These are phyloP conservation scores for Bremia lactucae DNA, from an alignment of 352 stramenopile species.

Conservation along the genomic window DNA sequence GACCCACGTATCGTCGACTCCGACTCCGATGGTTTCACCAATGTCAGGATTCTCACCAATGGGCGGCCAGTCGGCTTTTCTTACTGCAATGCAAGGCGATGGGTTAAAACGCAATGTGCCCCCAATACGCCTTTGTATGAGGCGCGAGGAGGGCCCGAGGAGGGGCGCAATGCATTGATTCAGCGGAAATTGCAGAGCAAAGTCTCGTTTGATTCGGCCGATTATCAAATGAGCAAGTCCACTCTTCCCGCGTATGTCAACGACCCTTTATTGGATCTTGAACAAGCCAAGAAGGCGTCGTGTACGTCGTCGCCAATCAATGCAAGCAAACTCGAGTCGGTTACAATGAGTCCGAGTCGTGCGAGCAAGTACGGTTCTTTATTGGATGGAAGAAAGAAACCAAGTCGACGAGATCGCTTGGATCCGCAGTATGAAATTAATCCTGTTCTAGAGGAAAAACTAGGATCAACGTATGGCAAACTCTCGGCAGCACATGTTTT, in stretches of 20 bases:
- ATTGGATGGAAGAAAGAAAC: constrained; percentile 20
- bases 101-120: constrained; percentile 11
- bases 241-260: too few species aligned
- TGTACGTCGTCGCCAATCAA: constrained; percentile 19
- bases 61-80: constrained; percentile 32
- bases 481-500: constrained; percentile 60
- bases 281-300: constrained; percentile 32
- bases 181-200: constrained; percentile 66
- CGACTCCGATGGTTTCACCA: constrained; percentile 1
- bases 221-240: constrained; percentile 59
- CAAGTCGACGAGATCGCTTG: constrained; percentile 24
- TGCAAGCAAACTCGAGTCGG: constrained; percentile 15
- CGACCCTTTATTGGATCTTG: too few species aligned
- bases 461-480: constrained; percentile 44
- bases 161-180: constrained; percentile 56
- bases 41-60: constrained; percentile 5
- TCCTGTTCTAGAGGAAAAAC: neutral
- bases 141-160: constrained; percentile 21
- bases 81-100: constrained; percentile 25
- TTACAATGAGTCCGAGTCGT: constrained; percentile 52
- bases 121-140: constrained; percentile 3
- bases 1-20: neutral
- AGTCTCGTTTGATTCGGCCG: constrained; percentile 61
- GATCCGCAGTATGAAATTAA: constrained; percentile 18
- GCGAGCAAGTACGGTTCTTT: constrained; percentile 38